These are phyloP conservation scores for Triticum monococcum DNA, from an alignment of 176 grass and related monocot genomes.

Conservation along the genomic window DNA sequence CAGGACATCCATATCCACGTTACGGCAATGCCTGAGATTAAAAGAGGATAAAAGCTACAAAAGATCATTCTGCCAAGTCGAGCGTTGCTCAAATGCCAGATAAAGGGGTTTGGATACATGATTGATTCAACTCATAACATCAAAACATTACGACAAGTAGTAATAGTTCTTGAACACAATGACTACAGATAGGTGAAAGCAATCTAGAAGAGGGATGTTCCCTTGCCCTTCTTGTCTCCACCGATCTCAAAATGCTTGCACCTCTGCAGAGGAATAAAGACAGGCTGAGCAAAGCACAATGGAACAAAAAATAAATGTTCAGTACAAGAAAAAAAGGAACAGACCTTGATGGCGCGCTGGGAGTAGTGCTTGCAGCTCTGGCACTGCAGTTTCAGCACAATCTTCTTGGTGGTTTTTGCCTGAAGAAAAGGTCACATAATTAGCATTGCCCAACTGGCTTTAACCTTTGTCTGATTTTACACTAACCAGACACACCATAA, in stretches of 20 bases:
- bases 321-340: not conserved
- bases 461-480: not conserved
- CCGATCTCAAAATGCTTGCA: constrained; percentile 99
- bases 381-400: constrained; percentile 90
- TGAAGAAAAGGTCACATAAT: constrained; percentile 16
- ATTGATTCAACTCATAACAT: constrained; percentile 36
- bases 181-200: constrained; percentile 18
- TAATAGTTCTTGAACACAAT: not conserved
- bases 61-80: not conserved
- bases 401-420: constrained; percentile 99
- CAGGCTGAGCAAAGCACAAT: constrained; percentile 5
- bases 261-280: constrained; percentile 33
- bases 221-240: constrained; percentile 99
- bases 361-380: constrained; percentile 96
- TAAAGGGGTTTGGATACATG: constrained; percentile 16
- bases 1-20: not conserved
- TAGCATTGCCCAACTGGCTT: not conserved
- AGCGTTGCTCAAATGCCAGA: constrained; percentile 5
- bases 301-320: not conserved
- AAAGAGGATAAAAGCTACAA: constrained; percentile 6
- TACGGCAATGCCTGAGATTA: not conserved
- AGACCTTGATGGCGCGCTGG: constrained; percentile 75
- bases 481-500: not conserved
- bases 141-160: not conserved
- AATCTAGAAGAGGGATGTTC: constrained; percentile 86